Conservation (phyloP, 306 rosid species). For the Prunus salicina region DNA sequence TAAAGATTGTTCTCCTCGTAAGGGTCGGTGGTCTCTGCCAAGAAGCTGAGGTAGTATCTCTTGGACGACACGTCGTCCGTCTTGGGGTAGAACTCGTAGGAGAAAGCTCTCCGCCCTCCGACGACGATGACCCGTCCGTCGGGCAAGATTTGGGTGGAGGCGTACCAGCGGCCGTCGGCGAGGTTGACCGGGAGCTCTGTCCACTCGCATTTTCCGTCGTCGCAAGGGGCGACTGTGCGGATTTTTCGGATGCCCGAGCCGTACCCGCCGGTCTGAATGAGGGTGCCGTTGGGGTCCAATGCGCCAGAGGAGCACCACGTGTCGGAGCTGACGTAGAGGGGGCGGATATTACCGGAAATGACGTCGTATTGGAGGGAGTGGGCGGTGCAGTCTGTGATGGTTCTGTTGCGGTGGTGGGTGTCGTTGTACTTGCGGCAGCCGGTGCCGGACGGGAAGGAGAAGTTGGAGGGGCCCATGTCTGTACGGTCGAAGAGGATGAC, state of each 20-base stretch:
- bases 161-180: constrained; percentile 52
- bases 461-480: constrained; percentile 75
- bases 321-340: constrained; percentile 55
- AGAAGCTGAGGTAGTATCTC: constrained; percentile 33
- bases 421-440: constrained; percentile 24
- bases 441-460: constrained; percentile 43
- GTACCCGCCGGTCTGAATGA: constrained; percentile 77
- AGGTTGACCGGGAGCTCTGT: constrained; percentile 26
- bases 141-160: constrained; percentile 64
- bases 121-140: constrained; percentile 51
- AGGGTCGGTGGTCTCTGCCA: constrained; percentile 48
- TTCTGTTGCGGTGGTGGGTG: not conserved
- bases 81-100: constrained; percentile 70
- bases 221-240: constrained; percentile 46
- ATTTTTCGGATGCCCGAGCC: constrained; percentile 48
- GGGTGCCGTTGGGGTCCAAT: constrained; percentile 41
- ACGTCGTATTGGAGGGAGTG: constrained; percentile 71
- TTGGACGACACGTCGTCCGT: not conserved
- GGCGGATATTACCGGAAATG: constrained; percentile 42
- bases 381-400: constrained; percentile 69
- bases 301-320: constrained; percentile 87
- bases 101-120: constrained; percentile 49
- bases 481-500: constrained; percentile 71
- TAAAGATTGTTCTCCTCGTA: constrained; percentile 78
- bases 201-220: constrained; percentile 54